phyloP scores from a whole-genome alignment of 1,284 basidiomycete genomes.

The Cystobasidium slooffiae region DNA sequence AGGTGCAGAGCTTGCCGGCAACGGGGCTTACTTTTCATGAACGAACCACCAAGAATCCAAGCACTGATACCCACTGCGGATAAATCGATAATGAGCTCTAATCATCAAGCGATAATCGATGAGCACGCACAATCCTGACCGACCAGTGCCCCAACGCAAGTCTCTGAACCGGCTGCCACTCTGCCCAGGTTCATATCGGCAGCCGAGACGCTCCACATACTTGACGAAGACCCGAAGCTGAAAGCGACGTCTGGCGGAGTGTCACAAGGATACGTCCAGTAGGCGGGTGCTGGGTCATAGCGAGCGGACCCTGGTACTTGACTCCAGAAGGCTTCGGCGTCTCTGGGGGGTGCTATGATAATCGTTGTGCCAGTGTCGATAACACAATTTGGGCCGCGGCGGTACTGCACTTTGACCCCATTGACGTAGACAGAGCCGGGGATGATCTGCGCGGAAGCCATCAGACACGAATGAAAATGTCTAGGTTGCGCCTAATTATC shows the following conservation, averaged over 20 bases:
- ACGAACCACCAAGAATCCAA: constrained; percentile 37
- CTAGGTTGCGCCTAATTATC: too few species aligned
- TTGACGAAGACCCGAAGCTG: constrained; percentile 43
- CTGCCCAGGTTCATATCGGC: constrained; percentile 47
- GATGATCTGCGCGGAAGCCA: background rate
- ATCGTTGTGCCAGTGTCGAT: constrained; percentile 48
- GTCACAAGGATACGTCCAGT: constrained; percentile 46
- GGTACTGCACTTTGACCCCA: constrained; percentile 11
- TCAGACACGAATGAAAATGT: too few species aligned
- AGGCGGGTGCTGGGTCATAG: constrained; percentile 30
- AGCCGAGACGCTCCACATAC: constrained; percentile 42
- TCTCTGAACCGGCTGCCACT: constrained; percentile 29
- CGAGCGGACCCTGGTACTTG: constrained; percentile 43
- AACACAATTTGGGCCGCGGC: constrained; percentile 21
- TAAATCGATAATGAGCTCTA: background rate
- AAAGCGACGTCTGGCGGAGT: constrained; percentile 24
- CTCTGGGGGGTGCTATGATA: constrained; percentile 44
- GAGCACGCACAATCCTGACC: constrained; percentile 34
- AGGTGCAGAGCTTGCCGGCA: background rate
- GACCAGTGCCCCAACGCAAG: constrained; percentile 48
- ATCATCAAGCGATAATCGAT: background rate
- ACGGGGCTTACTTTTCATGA: constrained; percentile 39
- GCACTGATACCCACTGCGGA: constrained; percentile 25
- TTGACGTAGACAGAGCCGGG: constrained; percentile 21
- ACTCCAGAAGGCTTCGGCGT: constrained; percentile 46